phyloP scores from a whole-genome alignment of 352 stramenopile genomes.

The Phytophthora tentaculata region DNA sequence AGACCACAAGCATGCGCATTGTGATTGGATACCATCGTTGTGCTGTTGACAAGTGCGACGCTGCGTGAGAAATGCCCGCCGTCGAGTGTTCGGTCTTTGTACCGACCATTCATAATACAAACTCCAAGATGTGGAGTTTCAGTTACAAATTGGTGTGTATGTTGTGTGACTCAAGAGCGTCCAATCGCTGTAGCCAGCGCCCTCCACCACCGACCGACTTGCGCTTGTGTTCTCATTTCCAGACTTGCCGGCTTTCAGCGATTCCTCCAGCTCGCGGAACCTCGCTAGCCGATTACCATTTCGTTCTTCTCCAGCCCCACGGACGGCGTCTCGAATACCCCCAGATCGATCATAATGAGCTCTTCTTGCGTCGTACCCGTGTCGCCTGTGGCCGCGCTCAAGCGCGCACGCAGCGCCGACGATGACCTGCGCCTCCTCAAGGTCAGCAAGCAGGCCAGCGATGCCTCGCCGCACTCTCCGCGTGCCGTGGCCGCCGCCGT shows the following conservation, averaged over 20 bases:
- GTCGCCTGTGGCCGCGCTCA: constrained; percentile 49
- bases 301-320: constrained; percentile 2
- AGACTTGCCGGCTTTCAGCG: constrained; percentile 21
- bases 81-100: constrained; percentile 7
- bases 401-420: constrained; percentile 59
- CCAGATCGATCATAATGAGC: constrained; percentile 50
- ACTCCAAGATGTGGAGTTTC: constrained; percentile 34
- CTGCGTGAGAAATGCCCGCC: constrained; percentile 26
- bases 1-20: constrained; percentile 8
- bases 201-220: constrained; percentile 16
- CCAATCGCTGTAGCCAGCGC: constrained; percentile 40
- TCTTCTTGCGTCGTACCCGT: constrained; percentile 60
- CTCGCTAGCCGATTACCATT: constrained; percentile 25
- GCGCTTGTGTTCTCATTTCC: constrained; percentile 21
- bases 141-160: constrained; percentile 21
- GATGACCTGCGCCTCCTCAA: constrained; percentile 70
- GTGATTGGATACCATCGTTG: constrained; percentile 19
- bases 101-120: constrained; percentile 26
- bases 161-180: constrained; percentile 34
- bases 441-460: constrained; percentile 57
- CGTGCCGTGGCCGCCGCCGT: constrained; percentile 31
- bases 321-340: constrained; percentile 3
- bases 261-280: constrained; percentile 2
- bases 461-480: constrained; percentile 57
- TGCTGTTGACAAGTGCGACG: constrained; percentile 26